These are phyloP conservation scores for Rubia yunnanensis DNA, from an alignment of 257 asterid species.

Conservation along the genomic window DNA sequence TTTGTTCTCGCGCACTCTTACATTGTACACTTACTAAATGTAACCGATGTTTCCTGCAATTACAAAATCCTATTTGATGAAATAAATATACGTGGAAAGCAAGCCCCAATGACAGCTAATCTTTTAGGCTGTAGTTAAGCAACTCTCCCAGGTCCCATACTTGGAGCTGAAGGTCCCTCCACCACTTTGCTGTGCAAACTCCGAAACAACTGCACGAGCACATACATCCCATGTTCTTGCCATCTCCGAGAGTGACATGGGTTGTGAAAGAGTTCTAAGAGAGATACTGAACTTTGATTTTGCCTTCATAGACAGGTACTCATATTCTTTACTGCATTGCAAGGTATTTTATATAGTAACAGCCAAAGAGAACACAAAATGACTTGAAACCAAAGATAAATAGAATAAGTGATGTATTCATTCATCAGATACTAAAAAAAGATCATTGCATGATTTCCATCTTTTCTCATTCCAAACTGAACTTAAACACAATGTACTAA, in stretches of 20 bases:
- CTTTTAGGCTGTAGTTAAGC: constrained; percentile 26
- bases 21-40: too few relatives aligned
- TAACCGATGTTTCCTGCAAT: too few relatives aligned
- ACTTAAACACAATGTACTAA: not conserved
- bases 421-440: not conserved
- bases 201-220: constrained; percentile 59
- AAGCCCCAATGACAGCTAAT: not conserved
- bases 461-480: not conserved
- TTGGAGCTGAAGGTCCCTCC: constrained; percentile 88
- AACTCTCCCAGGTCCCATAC: constrained; percentile 76
- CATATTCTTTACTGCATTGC: constrained; percentile 56
- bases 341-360: not conserved
- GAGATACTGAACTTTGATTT: constrained; percentile 67
- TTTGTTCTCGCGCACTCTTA: too few relatives aligned
- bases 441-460: not conserved
- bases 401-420: not conserved
- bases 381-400: too few relatives aligned
- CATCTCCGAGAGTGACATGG: constrained; percentile 67
- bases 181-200: constrained; percentile 62
- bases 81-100: too few relatives aligned
- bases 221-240: constrained; percentile 80
- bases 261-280: constrained; percentile 59
- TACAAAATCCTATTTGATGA: too few relatives aligned
- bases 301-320: constrained; percentile 60
- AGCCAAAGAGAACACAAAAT: not conserved